phyloP scores from a whole-genome alignment of 177 flowering plant species.

The Tripterygium wilfordii region DNA sequence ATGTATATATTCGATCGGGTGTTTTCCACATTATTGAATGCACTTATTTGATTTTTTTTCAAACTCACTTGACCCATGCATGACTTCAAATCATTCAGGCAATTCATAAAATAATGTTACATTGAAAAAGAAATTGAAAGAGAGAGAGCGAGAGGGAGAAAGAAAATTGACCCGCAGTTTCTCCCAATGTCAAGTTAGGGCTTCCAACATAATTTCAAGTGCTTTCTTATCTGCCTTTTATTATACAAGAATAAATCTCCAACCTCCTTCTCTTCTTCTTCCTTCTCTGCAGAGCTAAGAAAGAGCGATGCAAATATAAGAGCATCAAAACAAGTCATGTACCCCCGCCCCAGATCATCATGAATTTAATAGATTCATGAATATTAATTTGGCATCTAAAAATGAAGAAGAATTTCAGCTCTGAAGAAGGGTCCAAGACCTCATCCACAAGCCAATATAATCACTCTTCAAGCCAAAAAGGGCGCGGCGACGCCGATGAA shows the following conservation, averaged over 20 bases:
- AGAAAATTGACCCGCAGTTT: not conserved
- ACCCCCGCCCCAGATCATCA: too few species aligned
- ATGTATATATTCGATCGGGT: too few species aligned
- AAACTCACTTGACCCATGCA: not conserved
- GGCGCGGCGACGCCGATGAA: constrained; percentile 3
- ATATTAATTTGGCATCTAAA: too few species aligned
- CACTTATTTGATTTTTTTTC: not conserved
- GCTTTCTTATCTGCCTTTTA: too few species aligned
- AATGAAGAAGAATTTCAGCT: too few species aligned
- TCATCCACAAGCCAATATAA: too few species aligned
- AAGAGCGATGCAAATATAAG: too few species aligned
- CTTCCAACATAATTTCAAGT: constrained; percentile 5
- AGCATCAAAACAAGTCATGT: too few species aligned
- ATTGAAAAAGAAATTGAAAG: not conserved
- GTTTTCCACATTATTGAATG: not conserved
- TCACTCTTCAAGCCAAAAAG: constrained; percentile 7
- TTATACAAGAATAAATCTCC: not conserved
- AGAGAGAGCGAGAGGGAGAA: constrained; percentile 5
- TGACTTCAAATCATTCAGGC: not conserved
- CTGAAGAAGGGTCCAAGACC: constrained; percentile 9
- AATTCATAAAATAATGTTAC: not conserved
- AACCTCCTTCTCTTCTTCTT: too few species aligned
- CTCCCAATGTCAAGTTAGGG: constrained; percentile 6
- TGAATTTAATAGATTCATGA: too few species aligned
- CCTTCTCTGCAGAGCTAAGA: too few species aligned